Conservation (phyloP, 495 filamentous ascomycete species). For the Aspergillus ostianus region DNA sequence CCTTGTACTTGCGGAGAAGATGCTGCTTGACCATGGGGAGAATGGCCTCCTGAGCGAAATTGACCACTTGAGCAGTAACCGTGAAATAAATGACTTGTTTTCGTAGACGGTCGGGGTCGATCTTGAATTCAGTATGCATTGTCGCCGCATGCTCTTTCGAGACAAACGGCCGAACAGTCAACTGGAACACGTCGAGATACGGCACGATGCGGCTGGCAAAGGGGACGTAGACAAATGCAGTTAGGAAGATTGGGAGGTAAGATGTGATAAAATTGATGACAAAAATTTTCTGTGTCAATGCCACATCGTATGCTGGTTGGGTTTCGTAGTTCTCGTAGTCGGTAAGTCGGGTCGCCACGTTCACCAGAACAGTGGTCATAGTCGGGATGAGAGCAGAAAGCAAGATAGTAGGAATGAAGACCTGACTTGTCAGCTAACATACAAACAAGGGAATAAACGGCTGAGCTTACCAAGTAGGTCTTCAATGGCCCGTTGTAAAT, state of each 20-base stretch:
- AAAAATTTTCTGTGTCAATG: slow-evolving; percentile 87
- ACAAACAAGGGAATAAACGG: background rate
- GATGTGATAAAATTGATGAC: slow-evolving; percentile 97
- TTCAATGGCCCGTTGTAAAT: slow-evolving; percentile 92
- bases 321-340: slow-evolving; percentile 94
- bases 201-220: slow-evolving; percentile 87
- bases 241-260: slow-evolving; percentile 87
- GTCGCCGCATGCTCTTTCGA: slow-evolving; percentile 62
- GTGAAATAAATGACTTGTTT: slow-evolving; percentile 98
- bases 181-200: slow-evolving; percentile 80
- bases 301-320: slow-evolving; percentile 69
- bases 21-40: slow-evolving; percentile 81
- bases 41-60: slow-evolving; percentile 79
- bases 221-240: slow-evolving; percentile 94
- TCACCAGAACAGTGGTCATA: slow-evolving; percentile 71
- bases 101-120: slow-evolving; percentile 79
- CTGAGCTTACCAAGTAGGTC: slow-evolving; percentile 64
- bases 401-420: slow-evolving; percentile 84
- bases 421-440: slow-evolving; percentile 49
- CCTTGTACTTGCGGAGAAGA: slow-evolving; percentile 69
- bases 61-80: slow-evolving; percentile 91
- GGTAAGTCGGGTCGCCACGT: slow-evolving; percentile 74
- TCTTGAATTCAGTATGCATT: slow-evolving; percentile 64
- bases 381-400: slow-evolving; percentile 79
- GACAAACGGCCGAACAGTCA: slow-evolving; percentile 73